These are phyloP conservation scores for Liriodendron chinense DNA, from an alignment of 164 flowering plant species.

Conservation along the genomic window DNA sequence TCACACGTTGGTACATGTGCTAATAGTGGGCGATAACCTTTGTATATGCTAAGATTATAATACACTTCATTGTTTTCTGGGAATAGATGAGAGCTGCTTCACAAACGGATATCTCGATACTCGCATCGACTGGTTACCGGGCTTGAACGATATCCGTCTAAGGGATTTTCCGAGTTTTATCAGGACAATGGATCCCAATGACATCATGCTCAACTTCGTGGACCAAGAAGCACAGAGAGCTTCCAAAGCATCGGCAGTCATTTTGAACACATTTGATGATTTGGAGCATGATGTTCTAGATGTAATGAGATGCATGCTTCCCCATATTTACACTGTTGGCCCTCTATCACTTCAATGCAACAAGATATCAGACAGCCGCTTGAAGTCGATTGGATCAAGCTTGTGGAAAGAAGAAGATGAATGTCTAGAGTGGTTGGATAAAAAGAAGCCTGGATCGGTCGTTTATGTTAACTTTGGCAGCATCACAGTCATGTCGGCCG, in stretches of 20 bases:
- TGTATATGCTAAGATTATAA: no score
- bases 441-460: constrained; percentile 20
- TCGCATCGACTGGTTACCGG: constrained; percentile 35
- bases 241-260: constrained; percentile 15
- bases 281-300: constrained; percentile 34
- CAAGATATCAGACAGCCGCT: constrained; percentile 6
- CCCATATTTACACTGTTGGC: no score
- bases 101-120: constrained; percentile 45
- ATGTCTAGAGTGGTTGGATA: constrained; percentile 34
- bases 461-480: constrained; percentile 36
- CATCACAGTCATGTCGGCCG: constrained; percentile 24
- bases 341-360: constrained; percentile 11
- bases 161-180: constrained; percentile 36
- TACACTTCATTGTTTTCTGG: no score
- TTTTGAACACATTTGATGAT: constrained; percentile 42
- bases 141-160: constrained; percentile 32
- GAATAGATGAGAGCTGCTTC: constrained; percentile 31
- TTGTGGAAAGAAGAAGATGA: constrained; percentile 19
- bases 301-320: constrained; percentile 22
- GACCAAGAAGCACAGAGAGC: constrained; percentile 11
- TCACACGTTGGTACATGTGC: no score
- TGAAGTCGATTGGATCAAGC: no score
- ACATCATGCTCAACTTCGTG: constrained; percentile 20
- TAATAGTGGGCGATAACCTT: no score
- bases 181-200: constrained; percentile 31